phyloP scores from a whole-genome alignment of 495 filamentous ascomycete species.

The Cenococcum geophilum region DNA sequence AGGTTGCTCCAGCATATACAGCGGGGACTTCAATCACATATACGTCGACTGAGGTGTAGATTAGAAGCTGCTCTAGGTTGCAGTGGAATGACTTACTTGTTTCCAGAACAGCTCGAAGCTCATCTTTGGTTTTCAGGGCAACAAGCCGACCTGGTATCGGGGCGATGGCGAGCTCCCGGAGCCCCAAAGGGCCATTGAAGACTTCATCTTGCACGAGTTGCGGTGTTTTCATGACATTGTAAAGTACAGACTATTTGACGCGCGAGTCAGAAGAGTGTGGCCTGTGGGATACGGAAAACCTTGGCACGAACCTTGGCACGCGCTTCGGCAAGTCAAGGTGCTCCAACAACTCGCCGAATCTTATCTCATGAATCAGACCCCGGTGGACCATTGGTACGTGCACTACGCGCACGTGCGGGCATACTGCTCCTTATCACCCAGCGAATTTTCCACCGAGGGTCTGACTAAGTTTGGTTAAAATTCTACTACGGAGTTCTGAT shows the following conservation, averaged over 20 bases:
- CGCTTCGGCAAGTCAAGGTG: too few relatives aligned
- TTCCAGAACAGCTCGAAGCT: slow-evolving; percentile 26
- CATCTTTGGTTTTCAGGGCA: slow-evolving; percentile 25
- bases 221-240: not conserved
- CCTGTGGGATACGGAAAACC: too few relatives aligned
- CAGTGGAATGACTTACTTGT: slow-evolving; percentile 2
- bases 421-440: too few relatives aligned
- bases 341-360: too few relatives aligned
- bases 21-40: slow-evolving; percentile 27
- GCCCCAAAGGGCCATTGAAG: not conserved
- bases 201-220: not conserved
- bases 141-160: slow-evolving; percentile 14
- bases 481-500: too few relatives aligned
- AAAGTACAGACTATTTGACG: not conserved
- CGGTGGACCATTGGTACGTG: too few relatives aligned
- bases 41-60: slow-evolving; percentile 11
- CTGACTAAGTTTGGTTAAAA: too few relatives aligned
- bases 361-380: too few relatives aligned
- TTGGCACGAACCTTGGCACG: too few relatives aligned
- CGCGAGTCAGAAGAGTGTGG: too few relatives aligned
- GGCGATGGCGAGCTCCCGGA: slow-evolving; percentile 9
- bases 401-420: too few relatives aligned
- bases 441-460: too few relatives aligned
- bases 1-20: slow-evolving; percentile 14
- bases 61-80: not conserved